Conservation (phyloP, 257 asterid genomes). For the Asclepias syriaca region DNA sequence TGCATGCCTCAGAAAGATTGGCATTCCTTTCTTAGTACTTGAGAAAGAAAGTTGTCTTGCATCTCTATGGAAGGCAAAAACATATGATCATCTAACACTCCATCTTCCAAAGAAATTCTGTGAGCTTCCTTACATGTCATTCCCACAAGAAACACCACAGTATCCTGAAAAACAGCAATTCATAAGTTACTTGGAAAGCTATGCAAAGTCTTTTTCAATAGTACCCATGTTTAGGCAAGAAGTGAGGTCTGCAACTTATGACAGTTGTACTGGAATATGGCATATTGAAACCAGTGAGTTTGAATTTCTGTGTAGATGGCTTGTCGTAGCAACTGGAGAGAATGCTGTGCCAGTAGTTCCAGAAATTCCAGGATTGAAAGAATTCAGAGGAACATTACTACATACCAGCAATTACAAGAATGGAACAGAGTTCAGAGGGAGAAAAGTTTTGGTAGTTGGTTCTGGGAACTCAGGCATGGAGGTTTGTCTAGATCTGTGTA, state of each 20-base stretch:
- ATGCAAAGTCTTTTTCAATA: slow-evolving; percentile 15
- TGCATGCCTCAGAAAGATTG: slow-evolving; percentile 20
- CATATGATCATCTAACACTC: slow-evolving; percentile 22
- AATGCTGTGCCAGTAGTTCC: slow-evolving; percentile 13
- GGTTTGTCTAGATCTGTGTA: slow-evolving; percentile 29
- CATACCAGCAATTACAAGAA: slow-evolving; percentile 27
- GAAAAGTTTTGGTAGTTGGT: slow-evolving; percentile 30
- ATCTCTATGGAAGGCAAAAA: slow-evolving; percentile 19
- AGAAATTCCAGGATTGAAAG: slow-evolving; percentile 20
- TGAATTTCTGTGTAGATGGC: slow-evolving; percentile 8
- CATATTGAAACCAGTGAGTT: neutral
- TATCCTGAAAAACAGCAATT: slow-evolving; percentile 22
- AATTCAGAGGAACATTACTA: slow-evolving; percentile 22
- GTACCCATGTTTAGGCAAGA: slow-evolving; percentile 14
- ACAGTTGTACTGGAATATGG: neutral
- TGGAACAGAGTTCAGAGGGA: slow-evolving; percentile 21
- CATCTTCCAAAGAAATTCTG: slow-evolving; percentile 23
- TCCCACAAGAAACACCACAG: slow-evolving; percentile 15
- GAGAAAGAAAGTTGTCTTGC: slow-evolving; percentile 21
- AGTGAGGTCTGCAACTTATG: slow-evolving; percentile 15
- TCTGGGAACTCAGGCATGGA: slow-evolving; percentile 37
- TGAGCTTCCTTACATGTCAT: slow-evolving; percentile 22
- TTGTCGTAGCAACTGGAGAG: slow-evolving; percentile 14
- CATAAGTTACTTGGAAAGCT: slow-evolving; percentile 17
- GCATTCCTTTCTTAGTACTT: slow-evolving; percentile 11